A percentile compares a stretch with the other conserved stretches of the same genome.
phyloP scores from a whole-genome alignment of 2,329 filamentous ascomycete species.

The Neofusicoccum sp. region DNA sequence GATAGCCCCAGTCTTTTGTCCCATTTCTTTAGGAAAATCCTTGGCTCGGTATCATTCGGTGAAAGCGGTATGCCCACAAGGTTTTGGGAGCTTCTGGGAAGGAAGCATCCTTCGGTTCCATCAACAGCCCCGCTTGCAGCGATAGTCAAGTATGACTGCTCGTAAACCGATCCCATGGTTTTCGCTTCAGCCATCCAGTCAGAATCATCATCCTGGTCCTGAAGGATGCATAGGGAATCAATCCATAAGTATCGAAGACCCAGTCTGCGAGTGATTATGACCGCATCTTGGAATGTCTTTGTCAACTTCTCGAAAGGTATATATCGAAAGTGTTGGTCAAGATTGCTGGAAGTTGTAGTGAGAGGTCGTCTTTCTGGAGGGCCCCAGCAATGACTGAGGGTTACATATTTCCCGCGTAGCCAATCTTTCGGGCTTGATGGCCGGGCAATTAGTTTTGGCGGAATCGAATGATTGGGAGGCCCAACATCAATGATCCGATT shows the following conservation, averaged over 20 bases:
- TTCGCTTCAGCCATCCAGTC: not conserved
- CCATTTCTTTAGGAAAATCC: too few relatives aligned
- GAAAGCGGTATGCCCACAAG: not conserved
- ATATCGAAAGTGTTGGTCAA: too few relatives aligned
- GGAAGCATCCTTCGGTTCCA: not conserved
- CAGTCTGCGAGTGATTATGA: not conserved
- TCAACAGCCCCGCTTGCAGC: not conserved
- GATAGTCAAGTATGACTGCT: not conserved
- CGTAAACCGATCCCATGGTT: not conserved
- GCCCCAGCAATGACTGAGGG: too few relatives aligned
- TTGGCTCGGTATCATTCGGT: not conserved
- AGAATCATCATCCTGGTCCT: not conserved
- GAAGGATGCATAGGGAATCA: conserved; percentile 19
- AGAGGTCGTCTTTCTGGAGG: too few relatives aligned
- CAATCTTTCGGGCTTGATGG: too few relatives aligned
- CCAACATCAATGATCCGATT: too few relatives aligned
- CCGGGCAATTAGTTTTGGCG: too few relatives aligned
- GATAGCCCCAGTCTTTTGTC: too few relatives aligned
- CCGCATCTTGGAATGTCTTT: not conserved
- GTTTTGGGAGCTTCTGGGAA: not conserved
- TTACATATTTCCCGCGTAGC: too few relatives aligned
- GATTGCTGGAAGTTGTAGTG: too few relatives aligned
- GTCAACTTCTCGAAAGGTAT: not conserved
- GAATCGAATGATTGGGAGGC: too few relatives aligned
- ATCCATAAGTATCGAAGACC: conserved; percentile 10